These are phyloP conservation scores for Acarospora socialis DNA, from an alignment of 2,329 filamentous ascomycete species.

Conservation along the genomic window DNA sequence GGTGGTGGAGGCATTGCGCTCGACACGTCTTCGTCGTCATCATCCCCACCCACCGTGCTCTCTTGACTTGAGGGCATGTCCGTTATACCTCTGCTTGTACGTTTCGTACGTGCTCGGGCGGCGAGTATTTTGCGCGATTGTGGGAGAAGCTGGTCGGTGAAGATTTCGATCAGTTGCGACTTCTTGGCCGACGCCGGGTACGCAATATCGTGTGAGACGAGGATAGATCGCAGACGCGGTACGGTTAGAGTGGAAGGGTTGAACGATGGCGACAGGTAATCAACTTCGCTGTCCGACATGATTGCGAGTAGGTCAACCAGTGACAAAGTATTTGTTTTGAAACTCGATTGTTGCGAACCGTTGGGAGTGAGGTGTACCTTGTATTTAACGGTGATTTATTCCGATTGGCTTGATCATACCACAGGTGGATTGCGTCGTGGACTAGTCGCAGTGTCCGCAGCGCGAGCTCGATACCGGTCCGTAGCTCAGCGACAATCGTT, in stretches of 20 bases:
- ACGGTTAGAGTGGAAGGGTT: slow-evolving; percentile 74
- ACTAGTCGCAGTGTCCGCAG: too few relatives aligned
- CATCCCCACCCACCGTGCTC: slow-evolving; percentile 44
- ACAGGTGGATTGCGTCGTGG: too few relatives aligned
- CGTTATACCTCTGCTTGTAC: slow-evolving; percentile 74
- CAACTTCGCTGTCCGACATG: slow-evolving; percentile 56
- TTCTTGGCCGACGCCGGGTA: slow-evolving; percentile 91
- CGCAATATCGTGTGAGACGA: slow-evolving; percentile 73
- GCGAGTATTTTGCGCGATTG: slow-evolving; percentile 64
- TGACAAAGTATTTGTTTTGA: neutral
- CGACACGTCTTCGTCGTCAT: slow-evolving; percentile 36
- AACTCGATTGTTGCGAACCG: too few relatives aligned
- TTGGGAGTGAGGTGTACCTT: too few relatives aligned
- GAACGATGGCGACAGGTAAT: slow-evolving; percentile 78
- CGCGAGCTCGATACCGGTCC: too few relatives aligned
- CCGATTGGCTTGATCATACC: too few relatives aligned
- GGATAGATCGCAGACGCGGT: slow-evolving; percentile 75
- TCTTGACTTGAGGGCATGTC: slow-evolving; percentile 52
- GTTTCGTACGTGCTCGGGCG: slow-evolving; percentile 62
- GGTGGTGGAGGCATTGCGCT: slow-evolving; percentile 35
- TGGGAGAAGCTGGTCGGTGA: slow-evolving; percentile 64
- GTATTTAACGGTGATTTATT: too few relatives aligned
- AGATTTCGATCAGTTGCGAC: slow-evolving; percentile 68
- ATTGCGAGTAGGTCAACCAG: slow-evolving; percentile 1
- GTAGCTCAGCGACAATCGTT: too few relatives aligned